Percentiles rank a stretch among this genome's conserved stretches.
Evolutionary conservation across 192 early-diverging fungal species (phyloP).

Genomic region (Chytriomyces sp.): DNA sequence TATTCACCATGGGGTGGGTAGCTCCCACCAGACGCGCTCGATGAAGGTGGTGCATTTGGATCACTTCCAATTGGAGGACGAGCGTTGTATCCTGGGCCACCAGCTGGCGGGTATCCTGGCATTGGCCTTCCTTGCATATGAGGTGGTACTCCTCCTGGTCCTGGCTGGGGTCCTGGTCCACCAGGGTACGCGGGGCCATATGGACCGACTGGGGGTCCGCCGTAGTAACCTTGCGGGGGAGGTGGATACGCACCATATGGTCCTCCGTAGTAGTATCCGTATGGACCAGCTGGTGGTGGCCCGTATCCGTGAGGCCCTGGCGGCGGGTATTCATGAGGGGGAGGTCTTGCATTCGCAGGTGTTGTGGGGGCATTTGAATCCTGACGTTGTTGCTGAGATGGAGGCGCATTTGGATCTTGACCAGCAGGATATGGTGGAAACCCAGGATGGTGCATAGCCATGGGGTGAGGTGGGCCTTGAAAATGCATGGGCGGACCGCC

Average conservation of each 20-base stretch:
- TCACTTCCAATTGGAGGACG: too few relatives aligned
- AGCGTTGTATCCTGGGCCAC: too few relatives aligned
- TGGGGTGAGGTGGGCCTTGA: neutral
- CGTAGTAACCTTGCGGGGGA: conserved; percentile 30
- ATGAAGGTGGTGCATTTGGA: too few relatives aligned
- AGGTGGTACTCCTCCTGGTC: conserved; percentile 1
- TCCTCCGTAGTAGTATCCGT: conserved; percentile 16
- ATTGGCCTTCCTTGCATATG: too few relatives aligned
- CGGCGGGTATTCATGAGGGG: conserved; percentile 2
- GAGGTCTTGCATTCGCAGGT: neutral
- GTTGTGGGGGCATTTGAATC: neutral
- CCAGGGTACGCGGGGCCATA: neutral
- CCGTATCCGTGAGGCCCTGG: neutral
- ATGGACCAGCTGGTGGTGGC: conserved; percentile 22
- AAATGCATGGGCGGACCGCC: neutral
- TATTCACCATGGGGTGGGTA: too few relatives aligned
- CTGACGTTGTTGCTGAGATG: neutral
- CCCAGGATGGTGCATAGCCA: neutral
- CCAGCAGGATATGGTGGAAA: neutral
- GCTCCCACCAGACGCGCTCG: too few relatives aligned
- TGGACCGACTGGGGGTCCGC: neutral
- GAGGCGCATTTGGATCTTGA: neutral
- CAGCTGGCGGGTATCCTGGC: too few relatives aligned
- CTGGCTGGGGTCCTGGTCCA: neutral
- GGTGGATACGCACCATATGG: neutral